These are phyloP conservation scores for Saccharomyces hybrid DNA, from an alignment of 1,139 yeast species.

Conservation along the genomic window DNA sequence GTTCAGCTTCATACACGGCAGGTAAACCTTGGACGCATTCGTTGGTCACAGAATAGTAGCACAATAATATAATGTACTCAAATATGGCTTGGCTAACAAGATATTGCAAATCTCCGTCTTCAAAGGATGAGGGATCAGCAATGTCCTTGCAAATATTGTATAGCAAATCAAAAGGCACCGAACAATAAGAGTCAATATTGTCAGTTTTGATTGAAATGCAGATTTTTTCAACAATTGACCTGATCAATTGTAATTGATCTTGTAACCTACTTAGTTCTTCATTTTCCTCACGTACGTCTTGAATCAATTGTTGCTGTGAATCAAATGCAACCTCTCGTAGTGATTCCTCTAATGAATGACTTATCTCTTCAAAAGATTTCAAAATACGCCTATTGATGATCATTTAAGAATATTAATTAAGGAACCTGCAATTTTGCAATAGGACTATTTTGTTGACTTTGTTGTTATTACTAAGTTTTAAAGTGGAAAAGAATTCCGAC, in stretches of 20 bases:
- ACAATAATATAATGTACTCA: slow-evolving; percentile 14
- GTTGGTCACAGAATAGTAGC: slow-evolving; percentile 18
- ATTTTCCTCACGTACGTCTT: slow-evolving; percentile 1
- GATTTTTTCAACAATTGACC: slow-evolving; percentile 7
- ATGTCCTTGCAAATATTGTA: slow-evolving; percentile 4
- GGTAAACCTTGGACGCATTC: slow-evolving; percentile 16
- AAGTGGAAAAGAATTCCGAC: neutral
- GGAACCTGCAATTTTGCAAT: neutral
- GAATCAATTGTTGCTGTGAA: neutral
- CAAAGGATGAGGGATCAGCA: slow-evolving; percentile 1
- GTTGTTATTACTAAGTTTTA: neutral
- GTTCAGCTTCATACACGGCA: slow-evolving; percentile 12
- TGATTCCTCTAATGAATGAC: neutral
- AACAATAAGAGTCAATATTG: neutral
- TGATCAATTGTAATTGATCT: slow-evolving; percentile 7
- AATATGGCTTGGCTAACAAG: slow-evolving; percentile 8
- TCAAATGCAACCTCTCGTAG: neutral
- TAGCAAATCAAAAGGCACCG: slow-evolving; percentile 3
- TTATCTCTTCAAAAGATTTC: neutral
- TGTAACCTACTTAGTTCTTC: slow-evolving; percentile 4
- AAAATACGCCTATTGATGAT: neutral
- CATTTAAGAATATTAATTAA: neutral
- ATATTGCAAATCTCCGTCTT: slow-evolving; percentile 1
- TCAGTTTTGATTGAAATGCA: slow-evolving; percentile 2
- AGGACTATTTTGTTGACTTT: neutral